phyloP scores from a whole-genome alignment of 768 basidiomycete genomes.

The Mycena polygramma region DNA sequence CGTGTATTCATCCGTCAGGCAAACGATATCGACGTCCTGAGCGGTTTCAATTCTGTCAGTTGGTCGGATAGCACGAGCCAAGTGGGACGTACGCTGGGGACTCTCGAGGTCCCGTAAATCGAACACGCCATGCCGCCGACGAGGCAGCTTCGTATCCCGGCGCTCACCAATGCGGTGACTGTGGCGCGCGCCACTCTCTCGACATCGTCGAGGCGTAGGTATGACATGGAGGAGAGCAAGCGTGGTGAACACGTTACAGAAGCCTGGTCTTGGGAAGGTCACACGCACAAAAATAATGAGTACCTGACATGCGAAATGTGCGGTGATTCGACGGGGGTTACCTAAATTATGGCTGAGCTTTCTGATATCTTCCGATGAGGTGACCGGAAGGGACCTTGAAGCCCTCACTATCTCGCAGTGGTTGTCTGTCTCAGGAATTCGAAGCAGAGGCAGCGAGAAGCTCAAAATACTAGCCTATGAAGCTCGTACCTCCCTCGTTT shows the following conservation, averaged over 20 bases:
- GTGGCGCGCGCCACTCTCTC: slow-evolving; percentile 44
- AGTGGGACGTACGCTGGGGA: slow-evolving; percentile 49
- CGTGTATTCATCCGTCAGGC: slow-evolving; percentile 49
- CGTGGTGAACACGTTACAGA: slow-evolving; percentile 27
- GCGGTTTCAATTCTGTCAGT: background rate
- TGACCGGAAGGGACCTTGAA: no score
- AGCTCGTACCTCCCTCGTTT: no score
- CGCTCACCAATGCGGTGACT: slow-evolving; percentile 39
- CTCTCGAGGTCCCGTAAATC: slow-evolving; percentile 51
- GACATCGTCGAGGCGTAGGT: slow-evolving; percentile 39
- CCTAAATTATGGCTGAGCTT: no score
- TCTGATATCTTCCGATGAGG: no score
- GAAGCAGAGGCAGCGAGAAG: no score
- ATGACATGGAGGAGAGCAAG: slow-evolving; percentile 20
- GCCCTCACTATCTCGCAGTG: no score
- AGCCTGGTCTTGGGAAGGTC: background rate
- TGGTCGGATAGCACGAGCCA: slow-evolving; percentile 9
- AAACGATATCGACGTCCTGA: slow-evolving; percentile 64
- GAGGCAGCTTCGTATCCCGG: slow-evolving; percentile 50
- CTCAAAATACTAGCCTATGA: no score
- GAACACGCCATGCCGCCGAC: slow-evolving; percentile 57
- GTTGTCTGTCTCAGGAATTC: no score
- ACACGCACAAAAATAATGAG: slow-evolving; percentile 11
- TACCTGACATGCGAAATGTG: no score
- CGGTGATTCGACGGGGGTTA: slow-evolving; percentile 6